Base-by-base conservation (phyloP, 768 basidiomycete genomes). In the Kwoniella dendrophila region DNA sequence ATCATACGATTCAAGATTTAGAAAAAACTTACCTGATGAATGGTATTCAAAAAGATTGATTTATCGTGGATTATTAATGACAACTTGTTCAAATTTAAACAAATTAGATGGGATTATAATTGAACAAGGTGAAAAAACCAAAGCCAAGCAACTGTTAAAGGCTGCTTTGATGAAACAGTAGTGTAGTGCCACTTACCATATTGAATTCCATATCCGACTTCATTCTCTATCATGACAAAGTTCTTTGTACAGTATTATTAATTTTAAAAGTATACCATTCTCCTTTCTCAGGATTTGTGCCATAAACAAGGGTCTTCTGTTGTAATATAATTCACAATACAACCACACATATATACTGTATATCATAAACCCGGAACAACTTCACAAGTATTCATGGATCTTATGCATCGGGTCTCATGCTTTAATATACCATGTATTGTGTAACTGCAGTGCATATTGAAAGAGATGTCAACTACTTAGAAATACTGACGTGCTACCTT, bases 11-110 rank as follows among this genome's bases (percentile, higher is more conserved):
- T 81, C 82, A 16, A 88, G 88, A 74, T 97, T 94, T 83, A 86
- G 94, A 20, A 87, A 89, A 74, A 88, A 90, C 66, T 83, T 99
- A 50, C 94, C 95, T 50, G 90, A 97, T 80, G 87, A 85, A 51
- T 85, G 84, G 77, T 97, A 97, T 77, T 85, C 89, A 49, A 90
- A 89, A 24, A 86, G 95, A 40, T 82, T 94, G 32, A 89, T 86
- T 45, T 98, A 97, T 80, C 87, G 95, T 45, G 92, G 92, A 40
- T 82, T 93, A 58, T 82, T 95, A 48, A 92, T 94, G 89, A 81
- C 86, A 26, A 86, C 85, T 32, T 91, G 90, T 74, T 76, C 81
- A 29, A 78, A 82, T 33, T 80, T 97, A 68, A 81, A 83, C 72
- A 80, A 87, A 82, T 80, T 99, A 73, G 95, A 99, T 81, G 95